These are phyloP conservation scores for Monsonia emarginata DNA, from an alignment of 441 rosid genomes.

Conservation along the genomic window DNA sequence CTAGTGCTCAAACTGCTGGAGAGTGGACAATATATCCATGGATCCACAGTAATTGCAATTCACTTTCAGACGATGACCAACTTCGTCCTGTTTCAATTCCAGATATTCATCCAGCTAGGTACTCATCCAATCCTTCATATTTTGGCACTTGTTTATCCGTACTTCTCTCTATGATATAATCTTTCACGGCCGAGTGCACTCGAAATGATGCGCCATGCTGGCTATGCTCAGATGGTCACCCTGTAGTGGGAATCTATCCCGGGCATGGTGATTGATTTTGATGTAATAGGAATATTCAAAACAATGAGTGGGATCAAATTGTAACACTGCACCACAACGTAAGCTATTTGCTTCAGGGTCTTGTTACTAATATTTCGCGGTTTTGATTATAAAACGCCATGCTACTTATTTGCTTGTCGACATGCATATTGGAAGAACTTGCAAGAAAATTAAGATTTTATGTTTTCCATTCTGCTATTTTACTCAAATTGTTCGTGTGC, in stretches of 20 bases:
- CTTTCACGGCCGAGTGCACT: neutral
- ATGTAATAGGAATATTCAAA: neutral
- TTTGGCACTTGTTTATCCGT: neutral
- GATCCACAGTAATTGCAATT: constrained; percentile 96
- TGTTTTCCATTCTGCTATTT: neutral
- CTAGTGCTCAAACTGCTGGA: constrained; percentile 44
- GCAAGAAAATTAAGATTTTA: neutral
- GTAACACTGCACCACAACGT: neutral
- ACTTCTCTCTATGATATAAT: no score
- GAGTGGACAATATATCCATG: constrained; percentile 95
- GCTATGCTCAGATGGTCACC: no score
- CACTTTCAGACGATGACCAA: constrained; percentile 82
- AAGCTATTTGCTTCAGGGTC: neutral
- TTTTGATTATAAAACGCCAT: no score
- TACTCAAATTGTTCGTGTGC: constrained; percentile 10
- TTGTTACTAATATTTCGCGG: neutral
- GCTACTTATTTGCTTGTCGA: no score
- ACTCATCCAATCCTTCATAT: constrained; percentile 6
- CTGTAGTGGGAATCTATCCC: neutral
- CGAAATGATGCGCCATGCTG: no score
- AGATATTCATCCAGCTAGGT: constrained; percentile 92
- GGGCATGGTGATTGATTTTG: neutral
- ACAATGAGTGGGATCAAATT: neutral
- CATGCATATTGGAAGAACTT: no score
- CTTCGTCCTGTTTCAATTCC: constrained; percentile 73